Evolutionary conservation across 2,329 filamentous ascomycete genomes (phyloP).

Genomic region (Chaetomium olivaceum): DNA sequence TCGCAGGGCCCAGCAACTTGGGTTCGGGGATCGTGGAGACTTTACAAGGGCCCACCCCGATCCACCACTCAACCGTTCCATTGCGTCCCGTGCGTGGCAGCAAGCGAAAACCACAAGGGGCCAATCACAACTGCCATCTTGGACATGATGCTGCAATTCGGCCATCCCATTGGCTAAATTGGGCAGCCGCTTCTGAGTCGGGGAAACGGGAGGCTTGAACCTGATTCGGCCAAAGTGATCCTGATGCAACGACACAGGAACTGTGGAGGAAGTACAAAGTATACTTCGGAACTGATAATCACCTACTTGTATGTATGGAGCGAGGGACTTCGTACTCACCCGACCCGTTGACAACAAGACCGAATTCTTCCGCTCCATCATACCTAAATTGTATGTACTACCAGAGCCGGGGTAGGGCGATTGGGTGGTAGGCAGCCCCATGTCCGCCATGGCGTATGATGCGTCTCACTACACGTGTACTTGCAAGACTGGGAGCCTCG

Average conservation of each 20-base stretch:
- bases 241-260: background rate
- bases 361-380: background rate
- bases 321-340: background rate
- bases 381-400: background rate
- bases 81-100: background rate
- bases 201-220: background rate
- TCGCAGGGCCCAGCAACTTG: conserved; percentile 13
- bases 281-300: background rate
- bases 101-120: background rate
- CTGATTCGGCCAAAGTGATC: background rate
- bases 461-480: background rate
- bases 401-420: too few species aligned
- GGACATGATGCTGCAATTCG: conserved; percentile 1
- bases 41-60: background rate
- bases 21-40: conserved; percentile 9
- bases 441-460: background rate
- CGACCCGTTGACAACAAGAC: background rate
- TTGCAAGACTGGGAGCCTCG: background rate
- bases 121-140: conserved; percentile 12
- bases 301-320: too few species aligned
- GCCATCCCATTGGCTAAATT: conserved; percentile 12
- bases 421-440: background rate
- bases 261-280: background rate
- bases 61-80: background rate
- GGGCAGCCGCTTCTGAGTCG: background rate